phyloP scores from a whole-genome alignment of 805 yeast species.

The Sugiyamaella boreocaroliniensis region DNA sequence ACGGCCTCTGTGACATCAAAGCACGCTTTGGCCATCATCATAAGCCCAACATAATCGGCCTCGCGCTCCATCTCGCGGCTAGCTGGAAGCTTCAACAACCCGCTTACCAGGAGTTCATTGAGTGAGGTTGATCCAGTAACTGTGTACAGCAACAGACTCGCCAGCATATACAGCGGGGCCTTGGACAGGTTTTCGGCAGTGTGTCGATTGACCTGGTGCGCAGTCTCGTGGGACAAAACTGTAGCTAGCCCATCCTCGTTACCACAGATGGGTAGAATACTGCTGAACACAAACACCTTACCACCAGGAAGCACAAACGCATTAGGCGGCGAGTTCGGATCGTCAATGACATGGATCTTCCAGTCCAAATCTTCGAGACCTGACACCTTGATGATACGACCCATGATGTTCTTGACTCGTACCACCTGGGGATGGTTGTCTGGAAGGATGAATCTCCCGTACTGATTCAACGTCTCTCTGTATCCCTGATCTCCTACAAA shows the following conservation, averaged over 20 bases:
- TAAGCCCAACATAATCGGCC: conserved; percentile 90
- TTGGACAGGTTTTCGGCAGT: conserved; percentile 74
- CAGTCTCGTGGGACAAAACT: conserved; percentile 85
- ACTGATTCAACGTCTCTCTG: conserved; percentile 51
- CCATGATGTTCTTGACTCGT: conserved; percentile 57
- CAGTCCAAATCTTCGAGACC: conserved; percentile 41
- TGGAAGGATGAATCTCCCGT: conserved; percentile 50
- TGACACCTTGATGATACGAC: conserved; percentile 44
- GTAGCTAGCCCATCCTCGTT: conserved; percentile 94
- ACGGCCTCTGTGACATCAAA: conserved; percentile 71
- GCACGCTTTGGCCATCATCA: conserved; percentile 88
- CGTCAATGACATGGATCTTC: conserved; percentile 74
- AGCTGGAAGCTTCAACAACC: conserved; percentile 69
- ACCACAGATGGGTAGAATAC: conserved; percentile 68
- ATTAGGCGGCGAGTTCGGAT: conserved; percentile 74
- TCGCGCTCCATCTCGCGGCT: conserved; percentile 92
- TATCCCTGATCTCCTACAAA: conserved; percentile 61
- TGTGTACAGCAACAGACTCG: conserved; percentile 49
- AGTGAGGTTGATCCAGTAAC: conserved; percentile 54
- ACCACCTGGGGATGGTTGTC: conserved; percentile 50
- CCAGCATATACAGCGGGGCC: conserved; percentile 59
- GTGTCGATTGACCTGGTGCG: conserved; percentile 92
- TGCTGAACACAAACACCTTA: conserved; percentile 80
- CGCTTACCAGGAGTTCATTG: conserved; percentile 46
- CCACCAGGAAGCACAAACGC: conserved; percentile 97